Conservation (phyloP, 2,329 filamentous ascomycete species). For the Colletotrichum abscissum region DNA sequence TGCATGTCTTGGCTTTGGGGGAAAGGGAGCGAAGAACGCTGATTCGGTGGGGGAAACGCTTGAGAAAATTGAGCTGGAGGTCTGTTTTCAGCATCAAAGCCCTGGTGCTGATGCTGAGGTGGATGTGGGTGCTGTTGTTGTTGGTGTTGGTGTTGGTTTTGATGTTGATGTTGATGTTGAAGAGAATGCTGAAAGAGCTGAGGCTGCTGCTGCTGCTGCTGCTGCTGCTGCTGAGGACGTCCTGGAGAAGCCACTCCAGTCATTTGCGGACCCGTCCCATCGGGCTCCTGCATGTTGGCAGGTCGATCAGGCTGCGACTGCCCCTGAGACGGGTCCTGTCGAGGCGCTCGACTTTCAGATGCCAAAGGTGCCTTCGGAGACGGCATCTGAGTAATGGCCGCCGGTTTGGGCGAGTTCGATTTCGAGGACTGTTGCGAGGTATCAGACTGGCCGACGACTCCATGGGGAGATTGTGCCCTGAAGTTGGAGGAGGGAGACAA, state of each 20-base stretch:
- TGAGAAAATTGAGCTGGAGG: not conserved
- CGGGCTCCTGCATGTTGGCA: not conserved
- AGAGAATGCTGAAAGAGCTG: not conserved
- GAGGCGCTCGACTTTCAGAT: not conserved
- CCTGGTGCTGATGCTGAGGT: not conserved
- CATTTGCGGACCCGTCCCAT: not conserved
- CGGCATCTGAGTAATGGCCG: constrained; percentile 3
- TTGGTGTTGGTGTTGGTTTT: not conserved
- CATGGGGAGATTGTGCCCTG: constrained; percentile 6
- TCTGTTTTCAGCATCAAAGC: not conserved
- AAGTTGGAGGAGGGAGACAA: not conserved
- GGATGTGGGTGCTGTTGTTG: not conserved
- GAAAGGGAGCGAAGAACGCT: not conserved
- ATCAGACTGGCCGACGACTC: not conserved
- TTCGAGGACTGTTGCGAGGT: constrained; percentile 7
- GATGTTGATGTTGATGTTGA: not conserved
- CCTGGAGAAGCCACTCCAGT: not conserved
- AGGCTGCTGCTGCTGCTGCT: not conserved
- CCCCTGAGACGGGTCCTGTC: not conserved
- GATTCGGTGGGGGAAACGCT: not conserved
- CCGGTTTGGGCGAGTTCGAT: constrained; percentile 2
- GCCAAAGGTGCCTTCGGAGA: not conserved
- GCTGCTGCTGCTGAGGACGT: not conserved
- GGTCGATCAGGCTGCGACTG: not conserved
- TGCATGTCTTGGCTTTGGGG: not conserved